Percentiles rank a stretch among this genome's conserved stretches.
Conservation (phyloP, 2,329 filamentous ascomycete species). For the Pleoardoris graminearum region DNA sequence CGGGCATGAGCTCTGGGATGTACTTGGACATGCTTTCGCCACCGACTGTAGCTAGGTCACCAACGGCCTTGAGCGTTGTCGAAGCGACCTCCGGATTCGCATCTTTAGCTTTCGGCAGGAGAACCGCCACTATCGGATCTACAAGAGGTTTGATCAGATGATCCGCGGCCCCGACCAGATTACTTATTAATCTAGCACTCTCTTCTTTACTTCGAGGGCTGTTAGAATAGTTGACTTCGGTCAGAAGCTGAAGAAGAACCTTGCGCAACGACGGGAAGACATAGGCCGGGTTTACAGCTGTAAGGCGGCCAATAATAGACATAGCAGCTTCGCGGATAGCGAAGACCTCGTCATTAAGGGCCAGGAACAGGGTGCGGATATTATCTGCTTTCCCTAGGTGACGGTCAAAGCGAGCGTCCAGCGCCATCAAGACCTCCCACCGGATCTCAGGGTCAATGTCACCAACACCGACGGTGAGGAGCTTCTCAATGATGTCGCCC, state of each 20-base stretch:
- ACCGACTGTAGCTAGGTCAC: constrained; percentile 90
- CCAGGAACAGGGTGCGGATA: constrained; percentile 91
- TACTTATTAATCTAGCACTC: constrained; percentile 87
- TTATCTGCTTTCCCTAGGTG: constrained; percentile 98
- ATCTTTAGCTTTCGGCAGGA: constrained; percentile 91
- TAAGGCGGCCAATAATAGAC: constrained; percentile 91
- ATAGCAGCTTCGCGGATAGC: constrained; percentile 92
- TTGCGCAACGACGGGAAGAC: constrained; percentile 95
- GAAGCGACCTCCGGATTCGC: constrained; percentile 84
- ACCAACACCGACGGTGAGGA: constrained; percentile 91
- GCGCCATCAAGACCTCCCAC: constrained; percentile 80
- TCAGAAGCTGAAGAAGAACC: constrained; percentile 92
- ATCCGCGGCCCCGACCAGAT: constrained; percentile 91
- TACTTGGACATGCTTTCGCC: constrained; percentile 93
- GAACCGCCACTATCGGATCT: constrained; percentile 90
- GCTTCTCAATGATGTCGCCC: constrained; percentile 94
- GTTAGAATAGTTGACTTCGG: constrained; percentile 94
- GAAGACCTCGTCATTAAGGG: constrained; percentile 93
- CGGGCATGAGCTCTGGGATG: constrained; percentile 88
- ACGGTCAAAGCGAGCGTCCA: constrained; percentile 92
- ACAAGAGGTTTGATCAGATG: constrained; percentile 95
- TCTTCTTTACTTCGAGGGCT: constrained; percentile 94
- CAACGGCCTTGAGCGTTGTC: constrained; percentile 92
- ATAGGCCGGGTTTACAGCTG: constrained; percentile 90
- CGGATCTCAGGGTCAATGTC: constrained; percentile 88